These are phyloP conservation scores for Rubia peregrina DNA, from an alignment of 305 asterid genomes.

Conservation along the genomic window DNA sequence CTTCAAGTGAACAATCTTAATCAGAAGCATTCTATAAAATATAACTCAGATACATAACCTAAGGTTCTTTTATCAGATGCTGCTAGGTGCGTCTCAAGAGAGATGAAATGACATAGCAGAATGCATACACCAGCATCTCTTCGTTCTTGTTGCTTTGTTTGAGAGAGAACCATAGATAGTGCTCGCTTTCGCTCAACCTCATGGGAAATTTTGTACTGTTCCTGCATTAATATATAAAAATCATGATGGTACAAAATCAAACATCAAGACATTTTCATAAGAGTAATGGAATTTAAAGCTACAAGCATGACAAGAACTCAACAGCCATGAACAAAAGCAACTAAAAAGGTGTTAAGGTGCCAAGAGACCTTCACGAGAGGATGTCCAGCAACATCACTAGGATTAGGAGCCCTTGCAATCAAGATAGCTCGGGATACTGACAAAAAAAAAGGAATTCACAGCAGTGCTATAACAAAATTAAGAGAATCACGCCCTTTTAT, in stretches of 20 bases:
- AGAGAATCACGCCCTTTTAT: background rate
- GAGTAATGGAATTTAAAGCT: constrained; percentile 12
- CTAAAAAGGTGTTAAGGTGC: constrained; percentile 8
- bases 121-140: constrained; percentile 71
- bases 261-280: constrained; percentile 11
- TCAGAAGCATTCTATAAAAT: constrained; percentile 7
- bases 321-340: constrained; percentile 11
- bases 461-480: background rate
- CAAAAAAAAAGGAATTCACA: constrained; percentile 11
- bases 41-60: background rate
- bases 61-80: background rate
- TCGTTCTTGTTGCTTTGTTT: constrained; percentile 88
- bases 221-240: constrained; percentile 40
- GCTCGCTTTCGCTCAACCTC: constrained; percentile 89
- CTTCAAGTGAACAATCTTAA: constrained; percentile 28
- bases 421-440: constrained; percentile 64
- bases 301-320: constrained; percentile 1
- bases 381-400: constrained; percentile 55
- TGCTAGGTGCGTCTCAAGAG: background rate
- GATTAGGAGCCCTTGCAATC: constrained; percentile 70
- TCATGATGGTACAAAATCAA: constrained; percentile 14
- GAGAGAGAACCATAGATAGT: constrained; percentile 78
- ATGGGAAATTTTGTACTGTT: constrained; percentile 64
- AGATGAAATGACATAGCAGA: constrained; percentile 12
- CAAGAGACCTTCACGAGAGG: constrained; percentile 66